Conservation (phyloP, 2,329 filamentous ascomycete species). For the Epichloe amarillans region DNA sequence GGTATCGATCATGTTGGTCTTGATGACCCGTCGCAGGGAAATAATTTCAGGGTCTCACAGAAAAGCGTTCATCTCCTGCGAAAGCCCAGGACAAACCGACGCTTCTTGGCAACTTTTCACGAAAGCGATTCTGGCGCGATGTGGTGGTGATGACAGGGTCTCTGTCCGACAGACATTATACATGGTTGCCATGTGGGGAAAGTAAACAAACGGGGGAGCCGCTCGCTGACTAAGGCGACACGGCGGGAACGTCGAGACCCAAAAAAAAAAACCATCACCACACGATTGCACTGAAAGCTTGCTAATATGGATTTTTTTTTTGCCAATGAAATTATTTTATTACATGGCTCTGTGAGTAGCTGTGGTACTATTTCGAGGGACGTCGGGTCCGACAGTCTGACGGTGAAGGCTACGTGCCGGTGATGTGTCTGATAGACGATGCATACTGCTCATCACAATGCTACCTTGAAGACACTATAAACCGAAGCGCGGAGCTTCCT, state of each 20-base stretch:
- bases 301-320: no score
- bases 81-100: background rate
- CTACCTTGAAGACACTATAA: background rate
- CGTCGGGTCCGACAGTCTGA: background rate
- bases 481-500: background rate
- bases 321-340: no score
- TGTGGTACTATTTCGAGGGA: background rate
- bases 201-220: slow-evolving; percentile 22
- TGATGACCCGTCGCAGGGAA: background rate
- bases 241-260: no score
- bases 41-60: background rate
- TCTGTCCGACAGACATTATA: slow-evolving; percentile 7
- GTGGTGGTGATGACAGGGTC: background rate
- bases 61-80: background rate
- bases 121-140: slow-evolving; percentile 3
- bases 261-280: background rate
- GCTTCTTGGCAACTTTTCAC: background rate
- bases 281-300: background rate
- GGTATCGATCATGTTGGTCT: slow-evolving; percentile 36
- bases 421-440: no score
- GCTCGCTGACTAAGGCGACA: slow-evolving; percentile 13
- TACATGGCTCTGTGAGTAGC: background rate
- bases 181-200: slow-evolving; percentile 24
- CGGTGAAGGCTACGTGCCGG: background rate
- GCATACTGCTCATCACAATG: no score